Percentiles rank a stretch among this genome's conserved stretches.
Conservation (phyloP, 805 yeast species). For the Metschnikowia vanudenii region DNA sequence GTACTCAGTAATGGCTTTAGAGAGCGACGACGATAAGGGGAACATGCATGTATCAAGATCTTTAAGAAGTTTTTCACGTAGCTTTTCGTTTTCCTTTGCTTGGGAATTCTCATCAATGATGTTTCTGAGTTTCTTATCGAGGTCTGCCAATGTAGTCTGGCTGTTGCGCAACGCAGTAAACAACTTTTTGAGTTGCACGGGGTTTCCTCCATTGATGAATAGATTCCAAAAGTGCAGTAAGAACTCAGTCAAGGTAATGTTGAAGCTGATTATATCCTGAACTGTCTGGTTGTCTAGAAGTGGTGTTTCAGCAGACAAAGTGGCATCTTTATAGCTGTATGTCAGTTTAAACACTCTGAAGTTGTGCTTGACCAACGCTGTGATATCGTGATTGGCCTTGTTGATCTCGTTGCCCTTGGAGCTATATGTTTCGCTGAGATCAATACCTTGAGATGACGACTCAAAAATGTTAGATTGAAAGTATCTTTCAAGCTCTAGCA, state of each 20-base stretch:
- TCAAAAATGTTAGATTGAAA: constrained; percentile 19
- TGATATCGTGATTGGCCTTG: constrained; percentile 45
- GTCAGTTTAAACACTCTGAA: constrained; percentile 50
- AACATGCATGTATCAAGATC: constrained; percentile 34
- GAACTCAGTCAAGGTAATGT: constrained; percentile 42
- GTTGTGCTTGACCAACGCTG: constrained; percentile 49
- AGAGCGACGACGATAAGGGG: constrained; percentile 33
- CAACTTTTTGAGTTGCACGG: constrained; percentile 38
- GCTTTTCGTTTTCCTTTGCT: constrained; percentile 28
- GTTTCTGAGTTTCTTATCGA: constrained; percentile 25
- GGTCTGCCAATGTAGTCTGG: constrained; percentile 27
- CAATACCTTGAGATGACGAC: constrained; percentile 20
- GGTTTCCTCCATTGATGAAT: constrained; percentile 36
- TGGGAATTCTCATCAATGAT: constrained; percentile 17
- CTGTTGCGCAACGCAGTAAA: constrained; percentile 37
- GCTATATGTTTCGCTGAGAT: constrained; percentile 31
- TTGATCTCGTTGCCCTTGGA: constrained; percentile 35
- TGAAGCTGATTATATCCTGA: constrained; percentile 38
- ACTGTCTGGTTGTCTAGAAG: constrained; percentile 33
- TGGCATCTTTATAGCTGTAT: constrained; percentile 18
- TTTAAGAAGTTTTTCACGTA: constrained; percentile 31
- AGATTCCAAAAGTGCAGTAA: constrained; percentile 45
- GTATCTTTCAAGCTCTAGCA: constrained; percentile 8
- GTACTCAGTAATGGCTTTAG: constrained; percentile 37
- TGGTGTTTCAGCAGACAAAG: constrained; percentile 23